Conservation (phyloP, 2,329 filamentous ascomycete genomes). For the Fusarium palustre region DNA sequence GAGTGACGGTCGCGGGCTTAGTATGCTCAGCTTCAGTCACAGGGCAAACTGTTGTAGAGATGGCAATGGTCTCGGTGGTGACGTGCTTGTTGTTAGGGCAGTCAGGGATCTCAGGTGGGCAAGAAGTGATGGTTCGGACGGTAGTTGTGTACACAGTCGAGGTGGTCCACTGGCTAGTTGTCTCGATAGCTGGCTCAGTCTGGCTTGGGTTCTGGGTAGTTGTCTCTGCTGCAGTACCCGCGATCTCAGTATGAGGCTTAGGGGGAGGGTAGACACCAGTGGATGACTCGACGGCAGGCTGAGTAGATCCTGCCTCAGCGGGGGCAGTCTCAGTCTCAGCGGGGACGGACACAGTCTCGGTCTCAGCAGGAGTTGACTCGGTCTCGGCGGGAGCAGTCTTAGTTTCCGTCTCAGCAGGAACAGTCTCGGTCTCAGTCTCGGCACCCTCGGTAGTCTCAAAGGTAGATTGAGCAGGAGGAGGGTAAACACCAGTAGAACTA, state of each 20-base stretch:
- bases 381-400: background rate
- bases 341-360: background rate
- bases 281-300: background rate
- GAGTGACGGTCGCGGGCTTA: constrained; percentile 12
- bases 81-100: constrained; percentile 31
- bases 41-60: constrained; percentile 42
- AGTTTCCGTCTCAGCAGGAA: background rate
- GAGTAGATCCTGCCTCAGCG: background rate
- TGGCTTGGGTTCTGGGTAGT: background rate
- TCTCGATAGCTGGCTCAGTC: background rate
- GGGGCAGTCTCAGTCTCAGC: background rate
- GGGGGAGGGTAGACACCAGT: constrained; percentile 21
- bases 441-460: background rate
- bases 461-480: constrained; percentile 5
- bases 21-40: constrained; percentile 28
- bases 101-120: constrained; percentile 34
- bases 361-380: background rate
- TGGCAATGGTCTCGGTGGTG: constrained; percentile 41
- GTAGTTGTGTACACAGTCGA: constrained; percentile 42
- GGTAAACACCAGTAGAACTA: constrained; percentile 2
- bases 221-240: background rate
- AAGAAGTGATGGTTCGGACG: constrained; percentile 39
- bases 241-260: constrained; percentile 9
- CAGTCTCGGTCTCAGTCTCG: background rate
- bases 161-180: constrained; percentile 27